Evolutionary conservation across 768 basidiomycete genomes (phyloP), one percentile per base, ranked within the genome.

Genomic region (Naganishia friedmannii): DNA sequence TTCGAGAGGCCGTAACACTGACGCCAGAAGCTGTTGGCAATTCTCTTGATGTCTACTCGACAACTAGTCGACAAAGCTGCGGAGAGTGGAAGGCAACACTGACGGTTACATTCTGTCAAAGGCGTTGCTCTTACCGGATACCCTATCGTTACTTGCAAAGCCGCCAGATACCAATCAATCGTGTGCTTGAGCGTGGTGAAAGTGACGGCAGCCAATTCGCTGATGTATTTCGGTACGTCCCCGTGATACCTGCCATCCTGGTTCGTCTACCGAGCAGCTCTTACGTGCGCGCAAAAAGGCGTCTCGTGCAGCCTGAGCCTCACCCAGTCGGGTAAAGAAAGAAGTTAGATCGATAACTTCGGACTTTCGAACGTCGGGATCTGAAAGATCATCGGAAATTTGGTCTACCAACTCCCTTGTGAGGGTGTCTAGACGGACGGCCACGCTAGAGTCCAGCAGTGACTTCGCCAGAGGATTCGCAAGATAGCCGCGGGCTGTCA

Each of bases 131-230:
- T 73, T 75, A 95, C 95, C 86, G 69, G 92, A 94, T 0, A 95
- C 90, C 72, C 91, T 91, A 73, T 93, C 88, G 78, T 96, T 93
- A 81, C 96, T 80, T 89, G 91, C 82, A 96, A 99, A 68, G 92
- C 93, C 0, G 90, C 89, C 74, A 97, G 84, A 81, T 92, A 99
- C 96, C 96, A 99, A 82, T 99, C 95, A 17, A 91, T 92, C 0
- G 94, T 96, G 77, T 98, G 92, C 79, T 96, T 94, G 79, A 99
- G 90, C 0, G 91, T 88, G 0, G 93, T 96, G 75, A 98, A 98
- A 70, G 89, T 87, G 0, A 98, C 91, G 51, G 93, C 85, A 2
- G 92, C 87, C 39, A 98, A 84, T 76, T 97, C 92, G 39, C 87
- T 89, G 57, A 98, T 86, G 76, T 95, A 98, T 58, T 89, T 85